Conservation (phyloP, 2,329 filamentous ascomycete species). For the Botryosphaeria agaves region DNA sequence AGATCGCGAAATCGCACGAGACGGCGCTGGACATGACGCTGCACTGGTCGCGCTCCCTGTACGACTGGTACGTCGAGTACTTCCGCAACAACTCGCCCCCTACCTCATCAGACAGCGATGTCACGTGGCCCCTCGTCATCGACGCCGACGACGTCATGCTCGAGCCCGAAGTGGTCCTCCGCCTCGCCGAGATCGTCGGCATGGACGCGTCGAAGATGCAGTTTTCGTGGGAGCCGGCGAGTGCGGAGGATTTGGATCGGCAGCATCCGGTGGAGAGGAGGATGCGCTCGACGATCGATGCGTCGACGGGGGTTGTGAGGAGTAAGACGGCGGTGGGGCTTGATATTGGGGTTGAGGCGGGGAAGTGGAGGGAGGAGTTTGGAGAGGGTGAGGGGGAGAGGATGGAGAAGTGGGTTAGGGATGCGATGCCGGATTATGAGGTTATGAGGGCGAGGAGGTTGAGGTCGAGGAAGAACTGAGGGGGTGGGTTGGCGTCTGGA, state of each 20-base stretch:
- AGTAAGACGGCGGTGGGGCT: conserved; percentile 13
- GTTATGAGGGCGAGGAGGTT: conserved; percentile 12
- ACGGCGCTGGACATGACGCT: conserved; percentile 11
- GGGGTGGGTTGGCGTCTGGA: too few relatives aligned
- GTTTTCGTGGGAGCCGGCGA: conserved; percentile 14
- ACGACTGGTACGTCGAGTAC: conserved; percentile 17
- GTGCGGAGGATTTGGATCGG: conserved; percentile 5
- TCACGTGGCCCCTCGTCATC: conserved; percentile 13
- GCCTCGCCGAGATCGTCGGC: conserved; percentile 13
- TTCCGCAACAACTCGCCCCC: background rate
- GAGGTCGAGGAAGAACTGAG: background rate
- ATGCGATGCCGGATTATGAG: conserved; percentile 23
- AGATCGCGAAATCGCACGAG: conserved; percentile 7
- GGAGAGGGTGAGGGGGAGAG: conserved; percentile 5
- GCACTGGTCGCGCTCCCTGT: conserved; percentile 15
- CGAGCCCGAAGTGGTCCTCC: conserved; percentile 11
- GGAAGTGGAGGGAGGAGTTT: conserved; percentile 18
- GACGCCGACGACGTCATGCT: conserved; percentile 23
- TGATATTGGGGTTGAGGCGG: conserved; percentile 15
- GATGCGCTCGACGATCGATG: conserved; percentile 13
- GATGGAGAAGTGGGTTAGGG: conserved; percentile 7
- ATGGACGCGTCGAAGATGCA: conserved; percentile 14
- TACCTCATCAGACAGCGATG: conserved; percentile 6
- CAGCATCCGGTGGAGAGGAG: conserved; percentile 4
- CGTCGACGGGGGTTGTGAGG: conserved; percentile 16